Conservation (phyloP, 139 green algal genomes). For the Nannochloris sp. region DNA sequence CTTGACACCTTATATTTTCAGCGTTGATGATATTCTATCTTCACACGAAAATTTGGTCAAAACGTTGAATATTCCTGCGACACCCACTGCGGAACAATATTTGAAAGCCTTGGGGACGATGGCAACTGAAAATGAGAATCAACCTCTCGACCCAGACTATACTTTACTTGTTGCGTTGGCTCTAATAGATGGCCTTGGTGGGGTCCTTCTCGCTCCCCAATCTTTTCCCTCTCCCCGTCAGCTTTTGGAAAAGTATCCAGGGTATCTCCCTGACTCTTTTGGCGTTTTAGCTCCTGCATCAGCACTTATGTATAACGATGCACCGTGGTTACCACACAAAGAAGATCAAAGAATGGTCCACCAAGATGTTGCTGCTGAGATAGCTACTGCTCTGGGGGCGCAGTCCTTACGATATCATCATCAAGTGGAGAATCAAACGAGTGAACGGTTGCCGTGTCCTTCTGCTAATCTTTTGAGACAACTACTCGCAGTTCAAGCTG, state of each 20-base stretch:
- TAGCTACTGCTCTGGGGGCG: constrained; percentile 52
- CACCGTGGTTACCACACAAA: constrained; percentile 42
- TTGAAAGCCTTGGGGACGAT: not conserved
- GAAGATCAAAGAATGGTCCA: constrained; percentile 39
- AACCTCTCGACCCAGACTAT: constrained; percentile 10
- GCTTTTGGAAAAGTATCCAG: not conserved
- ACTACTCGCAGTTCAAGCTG: not conserved
- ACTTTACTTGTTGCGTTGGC: not conserved
- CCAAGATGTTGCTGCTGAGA: constrained; percentile 24
- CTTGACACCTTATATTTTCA: not conserved
- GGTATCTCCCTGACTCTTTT: constrained; percentile 34
- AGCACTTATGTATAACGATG: constrained; percentile 60
- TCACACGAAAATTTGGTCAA: not conserved
- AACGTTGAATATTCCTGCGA: not conserved
- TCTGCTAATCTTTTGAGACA: not conserved
- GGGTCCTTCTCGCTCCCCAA: too few relatives aligned
- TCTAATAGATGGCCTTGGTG: not conserved
- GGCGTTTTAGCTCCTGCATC: constrained; percentile 31
- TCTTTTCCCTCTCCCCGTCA: not conserved
- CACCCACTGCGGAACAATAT: not conserved
- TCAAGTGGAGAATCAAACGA: constrained; percentile 8
- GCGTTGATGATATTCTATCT: not conserved
- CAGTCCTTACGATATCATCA: constrained; percentile 34
- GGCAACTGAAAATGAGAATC: not conserved
- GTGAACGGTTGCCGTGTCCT: constrained; percentile 19